phyloP scores from a whole-genome alignment of 2,329 filamentous ascomycete species.

The Chaetomiaceae sp. region DNA sequence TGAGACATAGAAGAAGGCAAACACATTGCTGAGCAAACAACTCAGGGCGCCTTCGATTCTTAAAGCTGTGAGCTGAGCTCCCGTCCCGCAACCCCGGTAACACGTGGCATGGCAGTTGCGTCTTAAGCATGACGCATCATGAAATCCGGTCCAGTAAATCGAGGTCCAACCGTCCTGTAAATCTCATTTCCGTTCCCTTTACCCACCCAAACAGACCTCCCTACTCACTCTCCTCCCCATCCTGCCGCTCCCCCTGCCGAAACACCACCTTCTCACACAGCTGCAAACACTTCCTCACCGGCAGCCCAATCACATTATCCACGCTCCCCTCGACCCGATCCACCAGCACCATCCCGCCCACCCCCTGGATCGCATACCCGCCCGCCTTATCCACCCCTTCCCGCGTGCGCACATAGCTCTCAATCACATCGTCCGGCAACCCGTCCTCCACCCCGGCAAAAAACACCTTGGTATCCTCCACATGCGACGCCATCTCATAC shows the following conservation, averaged over 20 bases:
- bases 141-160: no score
- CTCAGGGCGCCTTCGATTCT: no score
- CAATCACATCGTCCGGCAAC: slow-evolving; percentile 72
- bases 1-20: no score
- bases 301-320: slow-evolving; percentile 92
- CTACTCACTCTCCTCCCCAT: slow-evolving; percentile 39
- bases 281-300: slow-evolving; percentile 70
- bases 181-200: no score
- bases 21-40: no score
- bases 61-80: no score
- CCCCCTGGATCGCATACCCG: slow-evolving; percentile 89
- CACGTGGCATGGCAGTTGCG: no score
- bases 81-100: no score
- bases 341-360: slow-evolving; percentile 79
- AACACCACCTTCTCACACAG: slow-evolving; percentile 86
- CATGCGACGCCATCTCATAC: slow-evolving; percentile 73
- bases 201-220: no score
- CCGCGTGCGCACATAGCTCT: slow-evolving; percentile 73
- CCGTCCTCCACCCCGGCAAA: slow-evolving; percentile 65
- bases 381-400: slow-evolving; percentile 96
- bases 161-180: no score
- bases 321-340: slow-evolving; percentile 84
- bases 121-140: no score
- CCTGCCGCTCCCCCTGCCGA: slow-evolving; percentile 63
- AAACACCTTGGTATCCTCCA: slow-evolving; percentile 87